Evolutionary conservation across 169 alveolate species (phyloP).

Genomic region (Plasmodium ovale): DNA sequence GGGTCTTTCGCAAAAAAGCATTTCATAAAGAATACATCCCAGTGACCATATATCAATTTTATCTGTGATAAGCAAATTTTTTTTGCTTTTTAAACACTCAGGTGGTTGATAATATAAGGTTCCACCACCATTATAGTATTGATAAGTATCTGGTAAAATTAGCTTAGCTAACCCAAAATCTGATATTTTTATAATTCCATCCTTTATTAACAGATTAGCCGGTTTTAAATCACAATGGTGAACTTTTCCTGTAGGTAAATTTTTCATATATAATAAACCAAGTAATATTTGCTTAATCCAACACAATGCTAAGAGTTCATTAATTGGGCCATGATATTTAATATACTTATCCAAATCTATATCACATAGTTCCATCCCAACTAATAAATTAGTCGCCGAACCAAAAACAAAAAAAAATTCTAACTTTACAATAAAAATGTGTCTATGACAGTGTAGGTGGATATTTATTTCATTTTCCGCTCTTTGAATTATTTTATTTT

Average conservation of each 20-base stretch:
- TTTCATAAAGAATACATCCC: constrained; percentile 92
- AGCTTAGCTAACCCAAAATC: constrained; percentile 92
- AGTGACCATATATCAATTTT: constrained; percentile 94
- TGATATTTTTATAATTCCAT: constrained; percentile 90
- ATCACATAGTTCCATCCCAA: constrained; percentile 78
- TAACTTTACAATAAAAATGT: constrained; percentile 91
- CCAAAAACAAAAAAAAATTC: constrained; percentile 92
- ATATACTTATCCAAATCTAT: constrained; percentile 91
- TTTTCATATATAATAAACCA: constrained; percentile 87
- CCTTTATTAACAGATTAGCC: constrained; percentile 90
- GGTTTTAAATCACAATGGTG: constrained; percentile 92
- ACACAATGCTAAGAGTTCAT: constrained; percentile 89
- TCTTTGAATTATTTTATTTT: constrained; percentile 89
- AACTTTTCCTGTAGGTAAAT: constrained; percentile 88
- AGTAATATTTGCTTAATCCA: constrained; percentile 92
- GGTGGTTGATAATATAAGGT: constrained; percentile 94
- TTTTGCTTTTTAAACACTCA: constrained; percentile 87
- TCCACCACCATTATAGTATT: constrained; percentile 91
- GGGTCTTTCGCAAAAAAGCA: constrained; percentile 86
- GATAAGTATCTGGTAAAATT: constrained; percentile 81
- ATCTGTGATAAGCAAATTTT: constrained; percentile 81
- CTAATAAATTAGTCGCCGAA: constrained; percentile 64
- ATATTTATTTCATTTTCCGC: constrained; percentile 91
- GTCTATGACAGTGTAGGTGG: constrained; percentile 90
- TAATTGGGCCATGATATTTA: constrained; percentile 90